Base-by-base conservation (phyloP, 345 rosid genomes). In the thale cress (Arabidopsis thaliana) region DNA sequence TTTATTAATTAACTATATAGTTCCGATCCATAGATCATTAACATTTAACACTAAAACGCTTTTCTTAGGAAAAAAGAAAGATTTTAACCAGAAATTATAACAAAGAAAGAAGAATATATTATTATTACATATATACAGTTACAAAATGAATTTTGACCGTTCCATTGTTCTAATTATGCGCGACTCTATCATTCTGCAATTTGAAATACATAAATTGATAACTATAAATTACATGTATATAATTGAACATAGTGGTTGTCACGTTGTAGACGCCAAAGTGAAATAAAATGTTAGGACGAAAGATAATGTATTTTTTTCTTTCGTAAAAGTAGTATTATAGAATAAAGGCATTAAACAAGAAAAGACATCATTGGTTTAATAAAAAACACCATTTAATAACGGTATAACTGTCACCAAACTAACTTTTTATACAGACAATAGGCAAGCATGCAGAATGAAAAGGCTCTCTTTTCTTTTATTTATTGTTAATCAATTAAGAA, bases 161-260 rank as follows among this genome's bases (percentile, higher is more conserved):
- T 46, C 56, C 25, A 34, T 59, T 59, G 73, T 8, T 59, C 59
- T 22, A n/a, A 4, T 34, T 36, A 24, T n/a, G 67, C 11, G 8
- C 59, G 23, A 38, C 16, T 51, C 8, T 33, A 14, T 33, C 46
- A 44, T 73, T 41, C 2, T 58, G 24, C 41, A 38, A 42, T 8
- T 2, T 30, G 38, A 50, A 30, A 30, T 46, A 56, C 10, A 70
- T 46, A 8, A 24, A 51, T 32, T 37, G 12, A 50, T 42, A 62
- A 10, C 2, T 53, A 55, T n/a, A 4, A 42, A 24, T 11, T n/a
- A 41, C 6, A 9, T 38, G 0, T 59, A 4, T 24, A 62, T 56
- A 32, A 23, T 30, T 69, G 46, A 46, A 28, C 52, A 56, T 77
- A 79, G 87, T 87, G 88, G 85, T 64, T 56, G 75, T 76, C 91